Evolutionary conservation across 2,329 filamentous ascomycete genomes (phyloP), one percentile per base, ranked within the genome.

Genomic region (Alternaria sp.): DNA sequence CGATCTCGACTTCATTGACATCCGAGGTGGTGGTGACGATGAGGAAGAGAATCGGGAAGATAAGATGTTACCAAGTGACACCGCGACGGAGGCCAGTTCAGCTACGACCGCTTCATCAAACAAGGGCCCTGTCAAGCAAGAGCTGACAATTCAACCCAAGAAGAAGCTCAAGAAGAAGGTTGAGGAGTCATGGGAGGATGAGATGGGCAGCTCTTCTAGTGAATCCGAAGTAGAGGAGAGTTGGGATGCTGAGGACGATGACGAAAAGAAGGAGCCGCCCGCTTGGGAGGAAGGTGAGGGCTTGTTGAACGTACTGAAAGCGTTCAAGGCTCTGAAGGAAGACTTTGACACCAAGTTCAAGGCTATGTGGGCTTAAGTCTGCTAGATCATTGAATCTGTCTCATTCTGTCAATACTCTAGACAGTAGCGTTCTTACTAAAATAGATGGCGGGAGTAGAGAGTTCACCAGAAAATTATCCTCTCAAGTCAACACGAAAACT

Each of bases 341-440:
- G 84, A 86, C 56, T 90, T 90, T 72, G 84, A 88, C 62, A 80
- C 81, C 42, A 90, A 88, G 78, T 90, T 90, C 75, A 80, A 72
- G 69, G 83, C 83, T 67, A 83, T 84, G 68, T 88, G 85, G 84
- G 84, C 86, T 72, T 88, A 72, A 31, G 34, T 28, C 36, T 34
- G 28, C 7, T 3, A 52, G 23, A 21, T 21, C 24, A 13, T 34
- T 36, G 24, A 10, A 10, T 6, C n/a, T 8, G 21, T 46, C 26
- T 11, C 26, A 23, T 21, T 29, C 7, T 45, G 31, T 28, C 7
- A 28, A 51, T n/a, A 36, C 21, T 21, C 6, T 46, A 50, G 23
- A 46, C 29, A 50, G 9, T 33, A 26, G 11, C 36, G 33, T 37
- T 23, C 24, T 17, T 40, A 24, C n/a, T n/a, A 45, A 14, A 29